phyloP scores from a whole-genome alignment of 2,329 filamentous ascomycete species.

The Xylariaceae sp. region DNA sequence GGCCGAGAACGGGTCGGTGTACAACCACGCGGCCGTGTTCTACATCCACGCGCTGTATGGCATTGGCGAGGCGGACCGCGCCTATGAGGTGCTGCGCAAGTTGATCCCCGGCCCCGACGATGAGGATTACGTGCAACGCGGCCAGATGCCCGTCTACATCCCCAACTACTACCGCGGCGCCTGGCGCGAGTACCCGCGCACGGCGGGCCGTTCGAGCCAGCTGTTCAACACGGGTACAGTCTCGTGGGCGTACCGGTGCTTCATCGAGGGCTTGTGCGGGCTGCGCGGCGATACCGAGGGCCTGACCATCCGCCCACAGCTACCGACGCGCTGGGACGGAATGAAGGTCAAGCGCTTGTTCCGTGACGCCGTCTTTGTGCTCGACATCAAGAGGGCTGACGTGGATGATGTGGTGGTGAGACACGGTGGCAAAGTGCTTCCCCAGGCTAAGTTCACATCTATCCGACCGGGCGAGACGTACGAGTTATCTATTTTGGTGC shows the following conservation, averaged over 20 bases:
- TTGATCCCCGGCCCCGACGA: slow-evolving; percentile 60
- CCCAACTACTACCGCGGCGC: slow-evolving; percentile 65
- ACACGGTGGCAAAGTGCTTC: slow-evolving; percentile 46
- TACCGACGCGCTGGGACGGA: slow-evolving; percentile 56
- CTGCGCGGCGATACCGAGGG: slow-evolving; percentile 56
- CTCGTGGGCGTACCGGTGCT: slow-evolving; percentile 61
- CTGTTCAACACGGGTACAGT: slow-evolving; percentile 65
- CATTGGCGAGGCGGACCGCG: slow-evolving; percentile 55
- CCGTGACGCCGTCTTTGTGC: slow-evolving; percentile 55
- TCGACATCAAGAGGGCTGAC: slow-evolving; percentile 49
- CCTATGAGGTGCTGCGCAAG: slow-evolving; percentile 56
- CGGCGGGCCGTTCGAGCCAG: slow-evolving; percentile 61
- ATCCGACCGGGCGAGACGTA: slow-evolving; percentile 53
- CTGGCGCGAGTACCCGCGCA: slow-evolving; percentile 54
- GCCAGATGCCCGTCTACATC: slow-evolving; percentile 62
- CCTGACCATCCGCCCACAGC: slow-evolving; percentile 53
- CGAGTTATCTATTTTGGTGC: slow-evolving; percentile 46
- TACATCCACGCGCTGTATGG: slow-evolving; percentile 61
- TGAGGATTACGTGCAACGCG: slow-evolving; percentile 57
- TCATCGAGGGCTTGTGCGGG: slow-evolving; percentile 62
- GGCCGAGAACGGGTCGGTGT: slow-evolving; percentile 63
- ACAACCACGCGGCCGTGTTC: slow-evolving; percentile 63
- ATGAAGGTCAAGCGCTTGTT: slow-evolving; percentile 56
- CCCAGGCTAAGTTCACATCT: slow-evolving; percentile 47
- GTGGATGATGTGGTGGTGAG: slow-evolving; percentile 49